These are phyloP conservation scores for Trametes pubescens DNA, from an alignment of 1,284 basidiomycete genomes.

Conservation along the genomic window DNA sequence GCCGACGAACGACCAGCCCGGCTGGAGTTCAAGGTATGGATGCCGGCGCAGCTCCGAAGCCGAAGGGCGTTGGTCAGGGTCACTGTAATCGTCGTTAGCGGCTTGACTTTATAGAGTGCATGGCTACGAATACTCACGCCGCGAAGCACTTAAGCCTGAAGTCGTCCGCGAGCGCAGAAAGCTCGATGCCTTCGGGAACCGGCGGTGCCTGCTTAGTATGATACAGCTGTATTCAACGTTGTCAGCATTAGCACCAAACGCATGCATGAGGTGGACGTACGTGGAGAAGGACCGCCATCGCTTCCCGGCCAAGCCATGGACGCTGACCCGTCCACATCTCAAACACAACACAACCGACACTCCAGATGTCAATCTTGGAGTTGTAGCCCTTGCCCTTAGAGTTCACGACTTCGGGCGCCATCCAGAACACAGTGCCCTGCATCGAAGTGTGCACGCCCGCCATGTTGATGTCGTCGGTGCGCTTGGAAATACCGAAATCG, in stretches of 20 bases:
- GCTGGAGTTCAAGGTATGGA: conserved; percentile 81
- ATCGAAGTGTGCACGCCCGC: conserved; percentile 87
- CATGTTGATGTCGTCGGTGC: conserved; percentile 86
- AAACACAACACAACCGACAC: conserved; percentile 94
- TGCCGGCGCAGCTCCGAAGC: conserved; percentile 87
- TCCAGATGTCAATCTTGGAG: conserved; percentile 99
- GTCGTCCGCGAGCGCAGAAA: conserved; percentile 83
- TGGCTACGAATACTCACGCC: conserved; percentile 60
- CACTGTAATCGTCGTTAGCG: conserved; percentile 51
- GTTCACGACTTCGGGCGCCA: conserved; percentile 97
- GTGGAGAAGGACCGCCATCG: conserved; percentile 94
- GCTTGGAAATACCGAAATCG: conserved; percentile 97
- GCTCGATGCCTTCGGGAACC: conserved; percentile 82
- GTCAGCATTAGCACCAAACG: conserved; percentile 3
- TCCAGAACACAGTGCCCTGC: conserved; percentile 99
- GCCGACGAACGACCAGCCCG: conserved; percentile 81
- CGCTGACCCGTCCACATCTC: conserved; percentile 98
- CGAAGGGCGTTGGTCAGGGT: conserved; percentile 87
- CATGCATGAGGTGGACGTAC: conserved; percentile 51
- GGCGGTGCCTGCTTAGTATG: conserved; percentile 88
- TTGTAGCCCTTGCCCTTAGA: conserved; percentile 89
- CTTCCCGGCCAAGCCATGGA: conserved; percentile 93
- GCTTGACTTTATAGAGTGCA: not conserved
- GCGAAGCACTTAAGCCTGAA: conserved; percentile 93
- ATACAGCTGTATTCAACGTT: conserved; percentile 65